These are phyloP conservation scores for Helotiales sp. DNA, from an alignment of 2,329 filamentous ascomycete species.

Conservation along the genomic window DNA sequence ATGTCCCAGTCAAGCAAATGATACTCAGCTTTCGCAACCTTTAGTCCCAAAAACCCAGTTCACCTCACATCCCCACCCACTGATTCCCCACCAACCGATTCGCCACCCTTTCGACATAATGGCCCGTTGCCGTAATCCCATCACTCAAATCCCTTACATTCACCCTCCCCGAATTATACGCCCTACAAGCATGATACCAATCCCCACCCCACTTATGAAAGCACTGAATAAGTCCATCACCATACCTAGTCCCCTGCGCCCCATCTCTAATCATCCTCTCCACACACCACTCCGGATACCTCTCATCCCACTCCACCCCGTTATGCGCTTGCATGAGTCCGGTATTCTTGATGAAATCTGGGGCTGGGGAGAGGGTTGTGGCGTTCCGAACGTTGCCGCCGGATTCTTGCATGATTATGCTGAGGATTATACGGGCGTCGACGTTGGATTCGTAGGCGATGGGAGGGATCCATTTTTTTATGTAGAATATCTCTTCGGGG, in stretches of 20 bases:
- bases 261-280: slow-evolving; percentile 24
- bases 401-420: slow-evolving; percentile 31
- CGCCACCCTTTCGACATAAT: slow-evolving; percentile 24
- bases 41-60: no score
- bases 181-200: slow-evolving; percentile 27
- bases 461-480: slow-evolving; percentile 18
- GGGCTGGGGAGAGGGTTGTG: slow-evolving; percentile 12
- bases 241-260: slow-evolving; percentile 15
- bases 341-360: slow-evolving; percentile 11
- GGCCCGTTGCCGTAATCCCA: slow-evolving; percentile 18
- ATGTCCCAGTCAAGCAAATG: no score
- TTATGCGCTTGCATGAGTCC: slow-evolving; percentile 28
- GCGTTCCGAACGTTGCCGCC: slow-evolving; percentile 20
- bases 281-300: slow-evolving; percentile 16
- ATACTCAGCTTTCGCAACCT: no score
- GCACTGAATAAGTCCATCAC: slow-evolving; percentile 19
- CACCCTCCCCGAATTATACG: slow-evolving; percentile 24
- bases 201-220: slow-evolving; percentile 16
- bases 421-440: slow-evolving; percentile 27
- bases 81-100: slow-evolving; percentile 24
- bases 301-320: slow-evolving; percentile 18
- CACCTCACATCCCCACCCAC: slow-evolving; percentile 20
- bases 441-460: slow-evolving; percentile 25
- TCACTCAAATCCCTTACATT: slow-evolving; percentile 22
- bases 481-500: slow-evolving; percentile 19